phyloP scores from a whole-genome alignment of 257 asterid genomes.

The Solanum medicagineum region DNA sequence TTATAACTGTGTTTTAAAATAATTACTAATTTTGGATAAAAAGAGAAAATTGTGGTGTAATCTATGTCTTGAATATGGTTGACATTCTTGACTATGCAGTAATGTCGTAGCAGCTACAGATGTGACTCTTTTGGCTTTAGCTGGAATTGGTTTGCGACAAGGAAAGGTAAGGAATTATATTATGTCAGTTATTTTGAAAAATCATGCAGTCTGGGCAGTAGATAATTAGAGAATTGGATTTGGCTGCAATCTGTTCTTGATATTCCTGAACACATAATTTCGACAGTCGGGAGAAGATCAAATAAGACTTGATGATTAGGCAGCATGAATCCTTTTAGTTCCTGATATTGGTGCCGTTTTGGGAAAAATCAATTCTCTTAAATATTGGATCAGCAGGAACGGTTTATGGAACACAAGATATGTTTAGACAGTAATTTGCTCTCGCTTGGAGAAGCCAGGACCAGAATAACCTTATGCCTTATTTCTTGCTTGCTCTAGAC shows the following conservation, averaged over 20 bases:
- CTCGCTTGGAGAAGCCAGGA: background rate
- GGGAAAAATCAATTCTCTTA: background rate
- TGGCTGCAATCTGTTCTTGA: background rate
- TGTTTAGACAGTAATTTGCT: background rate
- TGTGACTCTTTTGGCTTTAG: conserved; percentile 86
- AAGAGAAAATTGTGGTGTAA: background rate
- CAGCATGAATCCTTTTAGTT: background rate
- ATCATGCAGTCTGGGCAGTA: background rate
- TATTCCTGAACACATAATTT: background rate
- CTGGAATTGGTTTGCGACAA: conserved; percentile 87
- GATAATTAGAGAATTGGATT: background rate
- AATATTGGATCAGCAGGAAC: background rate
- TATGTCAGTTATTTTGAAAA: background rate
- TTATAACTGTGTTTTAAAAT: background rate
- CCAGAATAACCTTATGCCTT: background rate
- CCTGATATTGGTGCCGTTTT: background rate
- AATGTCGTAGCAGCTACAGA: conserved; percentile 98
- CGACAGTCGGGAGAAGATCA: background rate
- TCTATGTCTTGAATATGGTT: conserved; percentile 14
- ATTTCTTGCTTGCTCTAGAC: background rate
- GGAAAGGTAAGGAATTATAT: conserved; percentile 49
- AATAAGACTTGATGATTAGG: background rate
- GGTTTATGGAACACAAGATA: background rate
- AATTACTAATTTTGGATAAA: background rate
- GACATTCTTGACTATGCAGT: conserved; percentile 49